A percentile compares a stretch with the other conserved stretches of the same genome.
phyloP scores from a whole-genome alignment of 495 filamentous ascomycete species.

The Oidiodendron maius region DNA sequence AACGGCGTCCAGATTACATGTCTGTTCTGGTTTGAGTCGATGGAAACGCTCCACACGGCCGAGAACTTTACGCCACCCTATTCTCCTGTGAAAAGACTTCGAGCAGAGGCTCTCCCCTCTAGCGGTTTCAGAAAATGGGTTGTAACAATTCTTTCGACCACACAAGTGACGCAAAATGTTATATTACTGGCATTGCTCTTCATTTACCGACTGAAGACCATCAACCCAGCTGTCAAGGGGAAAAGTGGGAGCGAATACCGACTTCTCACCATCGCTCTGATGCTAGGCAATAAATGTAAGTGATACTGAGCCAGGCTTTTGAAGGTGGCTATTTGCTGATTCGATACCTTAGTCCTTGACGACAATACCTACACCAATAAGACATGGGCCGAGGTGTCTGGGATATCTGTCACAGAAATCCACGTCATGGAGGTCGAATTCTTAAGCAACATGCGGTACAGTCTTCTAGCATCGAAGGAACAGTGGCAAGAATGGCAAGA shows the following conservation, averaged over 20 bases:
- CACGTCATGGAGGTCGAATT: conserved; percentile 99
- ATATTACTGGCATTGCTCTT: conserved; percentile 87
- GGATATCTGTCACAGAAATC: conserved; percentile 90
- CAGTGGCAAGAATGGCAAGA: conserved; percentile 86
- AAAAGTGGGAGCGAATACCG: conserved; percentile 92
- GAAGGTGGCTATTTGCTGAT: no score
- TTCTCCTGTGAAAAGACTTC: conserved; percentile 47
- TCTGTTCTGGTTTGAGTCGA: conserved; percentile 98
- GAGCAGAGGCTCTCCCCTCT: conserved; percentile 67
- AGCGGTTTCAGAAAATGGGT: conserved; percentile 91
- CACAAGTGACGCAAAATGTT: conserved; percentile 95
- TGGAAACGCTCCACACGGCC: conserved; percentile 63
- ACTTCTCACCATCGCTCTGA: conserved; percentile 91
- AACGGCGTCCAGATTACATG: conserved; percentile 68
- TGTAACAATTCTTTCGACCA: conserved; percentile 80
- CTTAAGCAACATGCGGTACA: conserved; percentile 96
- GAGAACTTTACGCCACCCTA: conserved; percentile 53
- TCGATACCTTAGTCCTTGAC: conserved; percentile 76
- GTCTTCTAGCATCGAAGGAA: conserved; percentile 72
- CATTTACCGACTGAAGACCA: conserved; percentile 86
- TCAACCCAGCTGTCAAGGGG: conserved; percentile 80
- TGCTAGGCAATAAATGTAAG: conserved; percentile 97
- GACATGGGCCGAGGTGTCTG: conserved; percentile 98
- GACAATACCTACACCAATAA: conserved; percentile 99
- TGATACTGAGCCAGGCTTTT: no score